Evolutionary conservation across 1,139 yeast genomes (phyloP).

Genomic region (Pichia sp.): DNA sequence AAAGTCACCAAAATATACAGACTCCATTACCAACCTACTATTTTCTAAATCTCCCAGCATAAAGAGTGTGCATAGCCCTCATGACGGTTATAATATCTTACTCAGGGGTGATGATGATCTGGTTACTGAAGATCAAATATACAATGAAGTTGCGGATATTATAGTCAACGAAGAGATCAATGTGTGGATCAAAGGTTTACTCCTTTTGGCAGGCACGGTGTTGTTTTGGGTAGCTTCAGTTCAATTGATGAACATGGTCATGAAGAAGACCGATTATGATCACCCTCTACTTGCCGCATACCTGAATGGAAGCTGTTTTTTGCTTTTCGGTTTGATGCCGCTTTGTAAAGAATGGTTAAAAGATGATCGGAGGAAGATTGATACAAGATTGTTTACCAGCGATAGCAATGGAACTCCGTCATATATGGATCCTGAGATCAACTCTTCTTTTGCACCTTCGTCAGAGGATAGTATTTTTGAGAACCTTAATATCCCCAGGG

Average conservation of each 20-base stretch:
- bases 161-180: slow-evolving; percentile 39
- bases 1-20: slow-evolving; percentile 14
- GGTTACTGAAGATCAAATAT: slow-evolving; percentile 19
- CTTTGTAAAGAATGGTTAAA: not conserved
- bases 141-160: slow-evolving; percentile 35
- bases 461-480: too few species aligned
- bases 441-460: too few species aligned
- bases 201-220: slow-evolving; percentile 36
- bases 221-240: slow-evolving; percentile 43
- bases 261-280: slow-evolving; percentile 40
- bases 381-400: too few species aligned
- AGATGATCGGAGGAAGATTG: too few species aligned
- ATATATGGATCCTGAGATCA: too few species aligned
- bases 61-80: slow-evolving; percentile 1
- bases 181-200: slow-evolving; percentile 38
- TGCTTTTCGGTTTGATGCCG: slow-evolving; percentile 29
- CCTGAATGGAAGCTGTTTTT: slow-evolving; percentile 40
- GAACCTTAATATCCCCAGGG: slow-evolving; percentile 15
- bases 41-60: slow-evolving; percentile 15
- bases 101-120: not conserved
- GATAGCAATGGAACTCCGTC: too few species aligned
- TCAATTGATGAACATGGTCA: slow-evolving; percentile 41
- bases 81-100: not conserved
- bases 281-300: slow-evolving; percentile 44
- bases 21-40: slow-evolving; percentile 8